phyloP scores from a whole-genome alignment of 2,329 filamentous ascomycete species.

The Penicillium concentricum region DNA sequence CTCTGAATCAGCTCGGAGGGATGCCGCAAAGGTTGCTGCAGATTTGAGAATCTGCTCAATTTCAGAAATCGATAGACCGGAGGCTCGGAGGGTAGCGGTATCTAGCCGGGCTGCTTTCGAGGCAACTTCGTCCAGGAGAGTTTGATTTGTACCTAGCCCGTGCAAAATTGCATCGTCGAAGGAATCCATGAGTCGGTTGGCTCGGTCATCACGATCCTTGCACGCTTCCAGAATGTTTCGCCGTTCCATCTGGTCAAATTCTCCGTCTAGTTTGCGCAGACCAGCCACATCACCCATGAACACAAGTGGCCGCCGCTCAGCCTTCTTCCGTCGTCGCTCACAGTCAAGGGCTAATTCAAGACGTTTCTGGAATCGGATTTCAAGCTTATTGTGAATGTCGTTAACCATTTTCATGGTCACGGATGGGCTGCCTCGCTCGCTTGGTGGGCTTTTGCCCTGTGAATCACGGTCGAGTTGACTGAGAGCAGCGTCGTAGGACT shows the following conservation, averaged over 20 bases:
- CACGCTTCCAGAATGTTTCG: slow-evolving; percentile 51
- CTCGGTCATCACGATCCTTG: slow-evolving; percentile 49
- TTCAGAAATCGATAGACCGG: slow-evolving; percentile 36
- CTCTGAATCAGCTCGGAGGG: slow-evolving; percentile 46
- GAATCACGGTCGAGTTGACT: slow-evolving; percentile 43
- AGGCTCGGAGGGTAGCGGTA: slow-evolving; percentile 31
- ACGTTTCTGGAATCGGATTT: slow-evolving; percentile 51
- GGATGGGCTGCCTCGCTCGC: slow-evolving; percentile 38
- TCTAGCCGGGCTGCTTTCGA: slow-evolving; percentile 43
- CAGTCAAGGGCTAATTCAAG: slow-evolving; percentile 53
- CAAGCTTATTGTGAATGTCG: slow-evolving; percentile 48
- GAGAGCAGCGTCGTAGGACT: slow-evolving; percentile 47
- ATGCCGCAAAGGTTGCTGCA: slow-evolving; percentile 38
- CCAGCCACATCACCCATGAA: slow-evolving; percentile 52
- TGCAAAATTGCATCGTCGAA: slow-evolving; percentile 53
- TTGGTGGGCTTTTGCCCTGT: slow-evolving; percentile 31
- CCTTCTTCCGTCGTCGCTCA: slow-evolving; percentile 55
- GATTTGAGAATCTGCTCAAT: slow-evolving; percentile 41
- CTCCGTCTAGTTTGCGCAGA: slow-evolving; percentile 50
- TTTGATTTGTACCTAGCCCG: slow-evolving; percentile 53
- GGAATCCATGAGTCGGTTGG: slow-evolving; percentile 51
- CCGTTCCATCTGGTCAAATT: slow-evolving; percentile 53
- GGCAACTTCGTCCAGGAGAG: slow-evolving; percentile 50
- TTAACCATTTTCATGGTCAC: slow-evolving; percentile 48
- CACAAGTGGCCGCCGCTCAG: slow-evolving; percentile 53